Evolutionary conservation across 1,284 basidiomycete species (phyloP), one percentile per base, ranked within the genome.

Genomic region (Dichomitus squalens): DNA sequence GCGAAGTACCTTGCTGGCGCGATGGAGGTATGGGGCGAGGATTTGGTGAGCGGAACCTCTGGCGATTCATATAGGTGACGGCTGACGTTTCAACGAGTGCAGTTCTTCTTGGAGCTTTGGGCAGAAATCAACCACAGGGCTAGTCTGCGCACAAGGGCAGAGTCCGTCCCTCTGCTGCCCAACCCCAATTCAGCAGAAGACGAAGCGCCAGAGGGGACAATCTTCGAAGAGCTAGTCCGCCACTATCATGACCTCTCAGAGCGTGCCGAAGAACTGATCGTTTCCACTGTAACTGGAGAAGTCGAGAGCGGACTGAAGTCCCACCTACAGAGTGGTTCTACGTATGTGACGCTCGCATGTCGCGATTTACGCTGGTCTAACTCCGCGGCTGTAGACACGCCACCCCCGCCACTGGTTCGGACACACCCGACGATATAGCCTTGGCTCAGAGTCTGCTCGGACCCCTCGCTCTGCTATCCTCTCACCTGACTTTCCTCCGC

Each of bases 41-140:
- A 96, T 47, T 64, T 90, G 68, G 94, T 95, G 63, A 23, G 57
- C n/a, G 25, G 4, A 12, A 16, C 16, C 3, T 39, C n/a, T 41
- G 21, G 20, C 38, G 9, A 41, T 44, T 9, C n/a, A 2, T n/a
- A 7, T 16, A 2, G 20, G 4, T 11, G 7, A 27, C 25, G 52
- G 11, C 40, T 12, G 12, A 47, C 1, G 46, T 3, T 14, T 16
- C 21, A 51, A 29, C 21, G 40, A 29, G 3, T 18, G 12, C 66
- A 96, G 92, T 94, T 95, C 75, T 96, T 96, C 77, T 76, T 96
- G 9, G 92, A 95, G 70, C 75, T 97, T 40, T 93, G 90, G 85
- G 76, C 84, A 5, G 91, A 94, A 66, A 88, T 96, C 63, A 82
- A 84, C 63, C 78, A 74, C 46, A 78, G 79, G 39, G 75, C 80